Conservation (phyloP, 768 basidiomycete genomes). For the Leccinum longicurvipes region DNA sequence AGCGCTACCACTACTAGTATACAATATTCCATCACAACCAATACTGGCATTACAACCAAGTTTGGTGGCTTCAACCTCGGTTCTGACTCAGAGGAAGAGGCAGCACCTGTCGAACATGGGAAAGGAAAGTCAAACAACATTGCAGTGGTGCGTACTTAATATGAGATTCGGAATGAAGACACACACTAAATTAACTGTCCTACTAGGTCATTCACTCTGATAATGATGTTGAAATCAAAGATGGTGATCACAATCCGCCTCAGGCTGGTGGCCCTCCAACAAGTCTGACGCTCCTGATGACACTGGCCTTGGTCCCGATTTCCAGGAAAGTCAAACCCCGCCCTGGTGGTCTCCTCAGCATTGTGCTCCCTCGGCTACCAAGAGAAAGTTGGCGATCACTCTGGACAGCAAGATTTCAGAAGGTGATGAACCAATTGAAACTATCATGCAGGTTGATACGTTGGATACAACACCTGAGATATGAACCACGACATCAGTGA, state of each 20-base stretch:
- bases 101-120: background rate
- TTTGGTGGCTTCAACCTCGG: background rate
- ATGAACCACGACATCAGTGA: background rate
- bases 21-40: background rate
- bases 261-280: background rate
- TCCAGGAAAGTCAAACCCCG: background rate
- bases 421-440: too few species aligned
- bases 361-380: background rate
- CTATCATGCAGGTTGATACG: too few species aligned
- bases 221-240: background rate
- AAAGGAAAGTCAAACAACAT: background rate
- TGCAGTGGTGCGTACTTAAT: background rate
- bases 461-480: background rate
- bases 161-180: background rate
- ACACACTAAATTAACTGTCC: background rate
- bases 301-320: background rate
- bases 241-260: background rate
- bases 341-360: background rate
- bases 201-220: background rate
- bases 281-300: too few species aligned
- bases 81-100: background rate
- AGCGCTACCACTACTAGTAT: background rate
- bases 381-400: background rate
- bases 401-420: background rate
- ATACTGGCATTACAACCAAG: background rate